Evolutionary conservation across 306 rosid genomes (phyloP), one percentile per base, ranked within the genome.

Genomic region (Chamaecrista fasciculata): DNA sequence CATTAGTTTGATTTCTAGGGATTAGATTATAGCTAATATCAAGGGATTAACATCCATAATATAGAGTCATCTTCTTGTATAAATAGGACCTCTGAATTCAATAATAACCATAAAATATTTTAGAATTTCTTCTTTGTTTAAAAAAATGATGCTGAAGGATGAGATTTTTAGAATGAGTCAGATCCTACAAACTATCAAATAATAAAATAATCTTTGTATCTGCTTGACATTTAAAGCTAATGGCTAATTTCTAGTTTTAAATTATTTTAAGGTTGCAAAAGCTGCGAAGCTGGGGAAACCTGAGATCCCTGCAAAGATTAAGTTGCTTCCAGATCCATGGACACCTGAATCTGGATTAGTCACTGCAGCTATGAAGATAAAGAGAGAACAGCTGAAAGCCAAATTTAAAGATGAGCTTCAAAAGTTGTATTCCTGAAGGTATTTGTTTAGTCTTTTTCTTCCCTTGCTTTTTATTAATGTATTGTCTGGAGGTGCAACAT

Each of bases 271-370:
- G 97, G 86, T 66, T 11, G 98, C 82, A 20, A 90, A 93, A 76
- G 79, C 81, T 40, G 79, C 79, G 58, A 90, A 83, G 69, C 78
- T 93, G 82, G 80, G 87, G 39, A 93, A 88, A 81, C 72, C 86
- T 51, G 98, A 93, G 74, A 71, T 73, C 34, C 98, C 98, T 42
- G 89, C 86, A 1, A 93, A 85, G 89, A 83, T 86, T 11, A 82
- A 82, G 79, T 76, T 93, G 81, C 61, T 84, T 14, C 53, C 87
- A 2, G 94, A 93, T 44, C 86, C 90, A 73, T 90, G 98, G 98
- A 88, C 96, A 24, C 97, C 96, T 0, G 94, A 93, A 69, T 88
- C 98, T 2, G 96, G 97, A 65, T 78, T 90, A 83, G 98, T 90
- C 48, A 90, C 98, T 14, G 96, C 98, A 24, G 97, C 98, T 62